phyloP scores from a whole-genome alignment of 257 asterid species.

The Fraxinus quadrangulata region DNA sequence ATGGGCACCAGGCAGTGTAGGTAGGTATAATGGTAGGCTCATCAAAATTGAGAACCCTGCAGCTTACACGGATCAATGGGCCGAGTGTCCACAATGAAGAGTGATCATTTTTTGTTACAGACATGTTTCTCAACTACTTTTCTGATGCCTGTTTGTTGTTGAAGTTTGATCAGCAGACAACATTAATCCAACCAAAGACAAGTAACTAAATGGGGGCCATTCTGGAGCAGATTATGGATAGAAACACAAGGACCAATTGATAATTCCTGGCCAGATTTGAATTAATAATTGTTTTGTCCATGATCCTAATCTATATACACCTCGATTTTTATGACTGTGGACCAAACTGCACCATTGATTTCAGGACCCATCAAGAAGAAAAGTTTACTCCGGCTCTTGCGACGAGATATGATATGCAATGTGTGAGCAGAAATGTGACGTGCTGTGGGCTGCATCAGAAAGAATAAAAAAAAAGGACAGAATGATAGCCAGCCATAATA shows the following conservation, averaged over 20 bases:
- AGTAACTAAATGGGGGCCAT: constrained; percentile 16
- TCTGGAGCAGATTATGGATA: neutral
- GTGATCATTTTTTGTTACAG: constrained; percentile 32
- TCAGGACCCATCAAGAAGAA: constrained; percentile 3
- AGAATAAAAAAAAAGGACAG: constrained; percentile 24
- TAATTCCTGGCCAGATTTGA: neutral
- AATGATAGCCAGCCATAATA: constrained; percentile 36
- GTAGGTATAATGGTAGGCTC: constrained; percentile 3
- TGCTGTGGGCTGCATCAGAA: constrained; percentile 10
- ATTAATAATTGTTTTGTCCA: neutral
- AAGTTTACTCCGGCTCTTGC: constrained; percentile 31
- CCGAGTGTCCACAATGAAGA: constrained; percentile 3
- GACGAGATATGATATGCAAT: constrained; percentile 46
- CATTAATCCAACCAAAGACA: constrained; percentile 30
- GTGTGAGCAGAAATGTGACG: constrained; percentile 19
- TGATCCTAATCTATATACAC: neutral
- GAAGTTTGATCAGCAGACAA: constrained; percentile 24
- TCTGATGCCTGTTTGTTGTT: constrained; percentile 33
- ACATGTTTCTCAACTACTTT: constrained; percentile 21
- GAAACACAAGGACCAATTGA: neutral
- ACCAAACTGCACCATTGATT: neutral
- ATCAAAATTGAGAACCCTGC: neutral
- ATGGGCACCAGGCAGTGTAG: neutral
- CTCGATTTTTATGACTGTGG: neutral
- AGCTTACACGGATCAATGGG: neutral